A percentile compares a stretch with the other conserved stretches of the same genome.
These are phyloP conservation scores for Scenedesmus sp. DNA, from an alignment of 163 green algal genomes.

Conservation along the genomic window DNA sequence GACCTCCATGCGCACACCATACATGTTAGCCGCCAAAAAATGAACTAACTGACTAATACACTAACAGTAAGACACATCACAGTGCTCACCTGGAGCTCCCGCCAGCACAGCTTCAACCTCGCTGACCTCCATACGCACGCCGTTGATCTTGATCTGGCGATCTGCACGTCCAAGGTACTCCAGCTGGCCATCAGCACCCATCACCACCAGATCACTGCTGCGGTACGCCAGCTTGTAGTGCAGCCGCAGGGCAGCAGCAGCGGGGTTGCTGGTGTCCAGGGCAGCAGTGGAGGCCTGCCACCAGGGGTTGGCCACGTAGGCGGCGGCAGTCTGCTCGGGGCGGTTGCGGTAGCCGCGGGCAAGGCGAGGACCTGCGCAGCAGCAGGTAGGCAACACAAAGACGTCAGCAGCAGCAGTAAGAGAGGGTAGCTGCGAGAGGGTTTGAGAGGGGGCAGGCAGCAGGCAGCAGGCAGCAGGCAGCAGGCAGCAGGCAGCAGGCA, in stretches of 20 bases:
- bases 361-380: not conserved
- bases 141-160: conserved; percentile 62
- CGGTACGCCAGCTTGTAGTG: conserved; percentile 50
- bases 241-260: not conserved
- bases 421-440: too few relatives aligned
- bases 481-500: too few relatives aligned
- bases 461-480: too few relatives aligned
- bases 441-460: too few relatives aligned
- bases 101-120: conserved; percentile 56
- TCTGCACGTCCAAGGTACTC: conserved; percentile 72
- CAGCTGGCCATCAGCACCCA: conserved; percentile 62
- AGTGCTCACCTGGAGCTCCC: conserved; percentile 5
- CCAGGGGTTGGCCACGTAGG: conserved; percentile 42
- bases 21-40: conserved; percentile 62
- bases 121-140: conserved; percentile 54
- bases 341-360: conserved; percentile 46
- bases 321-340: conserved; percentile 16
- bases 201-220: conserved; percentile 66
- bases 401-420: not conserved
- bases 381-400: too few relatives aligned
- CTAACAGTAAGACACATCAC: not conserved
- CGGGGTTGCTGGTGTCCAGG: not conserved
- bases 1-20: conserved; percentile 53
- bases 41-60: conserved; percentile 52
- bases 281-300: not conserved